These are phyloP conservation scores for Paecilomyces dactylethromorphus DNA, from an alignment of 2,329 filamentous ascomycete species.

Conservation along the genomic window DNA sequence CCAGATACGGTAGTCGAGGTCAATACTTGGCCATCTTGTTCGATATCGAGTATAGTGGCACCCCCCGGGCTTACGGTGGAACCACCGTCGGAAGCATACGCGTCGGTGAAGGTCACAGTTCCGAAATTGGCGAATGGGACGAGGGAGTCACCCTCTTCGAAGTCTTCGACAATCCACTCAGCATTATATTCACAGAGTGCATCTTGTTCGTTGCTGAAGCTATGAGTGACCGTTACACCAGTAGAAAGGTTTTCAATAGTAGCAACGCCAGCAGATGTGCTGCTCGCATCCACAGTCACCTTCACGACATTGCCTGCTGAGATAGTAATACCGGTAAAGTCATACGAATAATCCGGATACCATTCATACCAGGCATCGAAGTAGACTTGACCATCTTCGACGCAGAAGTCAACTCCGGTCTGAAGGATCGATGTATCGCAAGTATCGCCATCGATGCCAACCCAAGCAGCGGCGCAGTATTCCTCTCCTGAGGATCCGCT, in stretches of 20 bases:
- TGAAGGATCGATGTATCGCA: conserved; percentile 48
- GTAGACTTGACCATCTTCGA: conserved; percentile 32
- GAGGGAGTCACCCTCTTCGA: conserved; percentile 27
- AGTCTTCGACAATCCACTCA: conserved; percentile 58
- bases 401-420: conserved; percentile 50
- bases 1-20: no score
- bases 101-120: conserved; percentile 41
- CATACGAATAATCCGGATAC: conserved; percentile 51
- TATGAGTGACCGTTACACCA: conserved; percentile 45
- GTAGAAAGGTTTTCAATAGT: conserved; percentile 45
- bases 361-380: conserved; percentile 56
- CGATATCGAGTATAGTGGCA: conserved; percentile 40
- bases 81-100: conserved; percentile 24
- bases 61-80: conserved; percentile 27
- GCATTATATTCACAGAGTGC: conserved; percentile 49
- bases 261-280: conserved; percentile 35
- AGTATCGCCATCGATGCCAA: conserved; percentile 56
- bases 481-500: conserved; percentile 23
- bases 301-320: conserved; percentile 37
- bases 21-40: conserved; percentile 32
- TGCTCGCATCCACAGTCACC: conserved; percentile 36
- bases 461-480: conserved; percentile 50
- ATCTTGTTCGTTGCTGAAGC: conserved; percentile 37
- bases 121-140: conserved; percentile 44
- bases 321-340: conserved; percentile 43